phyloP scores from a whole-genome alignment of 805 yeast genomes.

The Candida glaebosa region DNA sequence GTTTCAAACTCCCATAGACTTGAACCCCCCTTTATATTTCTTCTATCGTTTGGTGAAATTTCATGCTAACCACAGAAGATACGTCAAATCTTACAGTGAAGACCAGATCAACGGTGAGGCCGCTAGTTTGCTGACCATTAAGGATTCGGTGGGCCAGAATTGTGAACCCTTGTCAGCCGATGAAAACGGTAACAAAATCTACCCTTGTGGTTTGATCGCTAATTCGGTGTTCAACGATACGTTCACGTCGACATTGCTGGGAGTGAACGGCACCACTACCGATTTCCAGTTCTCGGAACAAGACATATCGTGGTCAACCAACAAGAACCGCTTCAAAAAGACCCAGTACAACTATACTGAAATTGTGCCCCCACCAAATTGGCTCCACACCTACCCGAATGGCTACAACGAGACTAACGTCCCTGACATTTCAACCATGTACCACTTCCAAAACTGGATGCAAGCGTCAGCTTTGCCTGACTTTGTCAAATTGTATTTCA shows the following conservation, averaged over 20 bases:
- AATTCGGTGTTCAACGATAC: conserved; percentile 80
- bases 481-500: conserved; percentile 48
- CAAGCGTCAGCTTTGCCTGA: conserved; percentile 39
- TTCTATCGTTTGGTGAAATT: conserved; percentile 40
- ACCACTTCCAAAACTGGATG: conserved; percentile 48
- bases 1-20: conserved; percentile 29
- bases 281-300: conserved; percentile 33
- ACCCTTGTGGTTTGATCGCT: conserved; percentile 85
- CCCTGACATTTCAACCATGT: conserved; percentile 43
- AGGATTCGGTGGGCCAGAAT: conserved; percentile 42
- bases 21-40: conserved; percentile 39
- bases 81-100: conserved; percentile 41
- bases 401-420: conserved; percentile 42
- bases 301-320: conserved; percentile 42
- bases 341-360: conserved; percentile 35
- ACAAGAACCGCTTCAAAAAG: conserved; percentile 37
- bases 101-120: conserved; percentile 41
- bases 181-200: conserved; percentile 48
- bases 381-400: conserved; percentile 40
- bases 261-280: conserved; percentile 33
- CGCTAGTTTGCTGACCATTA: conserved; percentile 30
- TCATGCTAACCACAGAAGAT: conserved; percentile 43
- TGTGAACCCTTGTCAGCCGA: conserved; percentile 40
- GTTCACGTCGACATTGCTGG: conserved; percentile 29
- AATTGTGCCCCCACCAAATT: conserved; percentile 44